Base-by-base conservation (phyloP, 306 rosid species). In the Medicago lupulina region DNA sequence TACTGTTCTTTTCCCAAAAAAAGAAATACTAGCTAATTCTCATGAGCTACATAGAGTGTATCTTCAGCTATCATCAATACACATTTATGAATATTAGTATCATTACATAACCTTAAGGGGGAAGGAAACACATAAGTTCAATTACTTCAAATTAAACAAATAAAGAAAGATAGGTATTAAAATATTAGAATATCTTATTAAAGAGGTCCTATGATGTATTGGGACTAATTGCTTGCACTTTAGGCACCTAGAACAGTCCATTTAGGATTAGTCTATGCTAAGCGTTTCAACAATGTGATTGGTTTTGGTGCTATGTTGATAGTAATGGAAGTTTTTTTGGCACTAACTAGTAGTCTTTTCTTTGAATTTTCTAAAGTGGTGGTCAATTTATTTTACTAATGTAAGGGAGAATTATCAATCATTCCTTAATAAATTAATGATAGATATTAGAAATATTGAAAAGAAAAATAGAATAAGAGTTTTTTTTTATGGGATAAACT, bases 1-100 rank as follows among this genome's bases (percentile, higher is more conserved):
- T 51, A 70, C 21, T 47, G 2, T 68, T 46, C 12, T 79, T 71
- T 79, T 53, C 72, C 73, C 54, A 2, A 17, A 71, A 59, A 40
- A 63, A 40, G 60, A 40, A 53, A 16, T 31, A 54, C 54, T 17
- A 13, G 4, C 38, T 46, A 71, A 54, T 55, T 43, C 50, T 17
- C 49, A n/a, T 31, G 9, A 25, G 4, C n/a, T 69, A 15, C 75
- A n/a, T 51, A 50, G 63, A 51, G 63, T 50, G 63, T 51, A 70
- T 72, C 63, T 17, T 53, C 59, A 8, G 7, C 25, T 53, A 8
- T 39, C 34, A 8, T 39, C 34, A 15, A 43, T 53, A 53, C 13
- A 67, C 19, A n/a, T 69, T 67, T 49, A 12, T 19, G 9, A 43
- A 18, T 46, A 21, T 34, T 36, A 59, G 0, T 11, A 43, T 68